Percentiles rank a stretch among this genome's conserved stretches.
Conservation (phyloP, 164 flowering plant species). For the Amborella trichopoda region DNA sequence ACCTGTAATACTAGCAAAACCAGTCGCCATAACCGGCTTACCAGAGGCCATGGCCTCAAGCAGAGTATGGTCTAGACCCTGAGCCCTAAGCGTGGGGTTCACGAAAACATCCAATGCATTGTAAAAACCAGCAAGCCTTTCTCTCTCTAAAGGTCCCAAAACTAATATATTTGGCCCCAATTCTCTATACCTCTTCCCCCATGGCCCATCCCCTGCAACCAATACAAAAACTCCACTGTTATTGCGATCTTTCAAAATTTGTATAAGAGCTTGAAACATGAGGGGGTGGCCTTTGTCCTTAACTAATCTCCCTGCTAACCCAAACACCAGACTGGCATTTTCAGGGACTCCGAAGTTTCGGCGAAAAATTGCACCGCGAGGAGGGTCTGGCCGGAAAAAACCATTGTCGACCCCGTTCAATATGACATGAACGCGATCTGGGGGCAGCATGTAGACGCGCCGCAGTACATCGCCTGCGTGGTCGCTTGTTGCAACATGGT, state of each 20-base stretch:
- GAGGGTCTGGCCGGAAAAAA: conserved; percentile 17
- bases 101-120: conserved; percentile 52
- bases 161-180: conserved; percentile 30
- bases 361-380: conserved; percentile 22
- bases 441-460: conserved; percentile 47
- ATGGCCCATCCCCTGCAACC: conserved; percentile 58
- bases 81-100: conserved; percentile 55
- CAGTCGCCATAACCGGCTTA: conserved; percentile 40
- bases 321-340: conserved; percentile 36
- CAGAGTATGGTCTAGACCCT: conserved; percentile 50
- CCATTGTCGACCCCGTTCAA: conserved; percentile 48
- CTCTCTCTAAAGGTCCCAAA: conserved; percentile 30
- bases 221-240: conserved; percentile 26
- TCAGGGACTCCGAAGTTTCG: conserved; percentile 23
- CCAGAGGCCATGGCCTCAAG: conserved; percentile 60
- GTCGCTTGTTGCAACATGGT: conserved; percentile 79
- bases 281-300: conserved; percentile 63
- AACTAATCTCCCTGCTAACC: conserved; percentile 50
- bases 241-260: conserved; percentile 6
- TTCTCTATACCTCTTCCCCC: conserved; percentile 34
- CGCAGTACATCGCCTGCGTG: conserved; percentile 54
- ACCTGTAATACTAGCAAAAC: conserved; percentile 44
- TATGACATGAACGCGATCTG: conserved; percentile 40
- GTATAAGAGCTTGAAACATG: conserved; percentile 34
- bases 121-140: conserved; percentile 27